Evolutionary conservation across 768 basidiomycete species (phyloP).

Genomic region (Lentinula aciculospora): DNA sequence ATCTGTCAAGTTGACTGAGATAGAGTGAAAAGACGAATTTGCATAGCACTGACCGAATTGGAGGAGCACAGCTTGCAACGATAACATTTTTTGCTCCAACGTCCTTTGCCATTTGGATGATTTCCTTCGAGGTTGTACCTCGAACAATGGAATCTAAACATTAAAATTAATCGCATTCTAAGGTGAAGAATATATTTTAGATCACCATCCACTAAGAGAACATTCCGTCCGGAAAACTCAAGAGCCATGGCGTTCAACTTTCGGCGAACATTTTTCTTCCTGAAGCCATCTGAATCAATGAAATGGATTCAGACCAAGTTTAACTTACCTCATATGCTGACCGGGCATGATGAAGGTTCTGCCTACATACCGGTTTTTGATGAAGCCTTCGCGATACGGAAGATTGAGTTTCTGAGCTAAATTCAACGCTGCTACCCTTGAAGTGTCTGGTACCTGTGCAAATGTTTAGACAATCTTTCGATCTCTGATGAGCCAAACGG

Average conservation of each 20-base stretch:
- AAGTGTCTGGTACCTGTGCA: constrained; percentile 86
- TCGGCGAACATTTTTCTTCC: constrained; percentile 88
- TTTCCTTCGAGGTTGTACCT: constrained; percentile 97
- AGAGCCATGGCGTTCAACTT: constrained; percentile 99
- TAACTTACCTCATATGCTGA: constrained; percentile 78
- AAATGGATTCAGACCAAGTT: background rate
- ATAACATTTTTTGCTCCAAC: constrained; percentile 96
- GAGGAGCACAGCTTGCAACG: constrained; percentile 94
- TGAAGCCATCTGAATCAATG: constrained; percentile 20
- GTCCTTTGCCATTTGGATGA: constrained; percentile 98
- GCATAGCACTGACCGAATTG: constrained; percentile 62
- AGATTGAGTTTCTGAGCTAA: constrained; percentile 84
- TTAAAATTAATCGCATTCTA: background rate
- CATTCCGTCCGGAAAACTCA: constrained; percentile 89
- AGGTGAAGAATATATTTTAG: background rate
- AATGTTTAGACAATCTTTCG: background rate
- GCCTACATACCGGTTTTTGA: constrained; percentile 98
- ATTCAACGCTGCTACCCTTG: constrained; percentile 92
- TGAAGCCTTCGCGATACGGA: constrained; percentile 96
- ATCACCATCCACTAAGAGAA: constrained; percentile 92
- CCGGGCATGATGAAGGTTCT: constrained; percentile 99
- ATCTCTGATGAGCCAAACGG: background rate
- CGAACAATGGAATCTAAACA: constrained; percentile 91
- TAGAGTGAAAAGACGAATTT: background rate
- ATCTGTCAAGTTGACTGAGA: constrained; percentile 29